Evolutionary conservation across 2,329 filamentous ascomycete species (phyloP), one percentile per base, ranked within the genome.

Genomic region (Thelonectria discophora): DNA sequence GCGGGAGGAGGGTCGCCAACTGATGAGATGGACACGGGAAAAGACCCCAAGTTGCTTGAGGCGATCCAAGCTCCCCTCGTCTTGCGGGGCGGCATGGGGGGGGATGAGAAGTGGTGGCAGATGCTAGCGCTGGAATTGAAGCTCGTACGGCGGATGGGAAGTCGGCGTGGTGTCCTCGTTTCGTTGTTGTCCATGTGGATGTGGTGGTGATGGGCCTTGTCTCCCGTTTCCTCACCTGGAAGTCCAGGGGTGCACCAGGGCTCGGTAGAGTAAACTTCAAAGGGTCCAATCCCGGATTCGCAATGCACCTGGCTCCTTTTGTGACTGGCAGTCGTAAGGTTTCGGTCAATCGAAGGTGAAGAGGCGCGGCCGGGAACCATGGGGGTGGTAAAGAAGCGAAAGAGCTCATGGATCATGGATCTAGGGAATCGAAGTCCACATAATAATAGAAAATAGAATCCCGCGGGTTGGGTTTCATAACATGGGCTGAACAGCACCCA

Each of bases 321-420:
- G 27, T 60, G 42, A 62, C 56, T 67, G 46, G 58, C 46, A 40
- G 47, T 63, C 58, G 49, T 43, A 54, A 63, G 59, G 63, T 50
- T 58, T 56, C 54, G 54, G 54, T 56, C 45, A 56, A 45, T 49
- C 34, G 45, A 56, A 56, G 54, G 54, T 56, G 54, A 56, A 56
- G 54, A 49, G 67, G 47, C 49, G 47, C 49, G 46, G 58, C 56
- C 46, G 62, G 64, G 58, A 60, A 56, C 55, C 60, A 60, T 52
- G 56, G 55, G 42, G 43, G 42, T 46, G 51, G 39, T 32, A 48
- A n/a, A 24, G n/a, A 24, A 6, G 21, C 21, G 21, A 24, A 24
- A 37, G 18, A 43, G 45, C 49, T 27, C n/a, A 55, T 50, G 51
- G 47, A 45, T 55, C 60, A 63, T 60, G 60, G 53, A 47, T 56